Conservation (phyloP, 2,329 filamentous ascomycete genomes). For the Cytospora schulzeri region DNA sequence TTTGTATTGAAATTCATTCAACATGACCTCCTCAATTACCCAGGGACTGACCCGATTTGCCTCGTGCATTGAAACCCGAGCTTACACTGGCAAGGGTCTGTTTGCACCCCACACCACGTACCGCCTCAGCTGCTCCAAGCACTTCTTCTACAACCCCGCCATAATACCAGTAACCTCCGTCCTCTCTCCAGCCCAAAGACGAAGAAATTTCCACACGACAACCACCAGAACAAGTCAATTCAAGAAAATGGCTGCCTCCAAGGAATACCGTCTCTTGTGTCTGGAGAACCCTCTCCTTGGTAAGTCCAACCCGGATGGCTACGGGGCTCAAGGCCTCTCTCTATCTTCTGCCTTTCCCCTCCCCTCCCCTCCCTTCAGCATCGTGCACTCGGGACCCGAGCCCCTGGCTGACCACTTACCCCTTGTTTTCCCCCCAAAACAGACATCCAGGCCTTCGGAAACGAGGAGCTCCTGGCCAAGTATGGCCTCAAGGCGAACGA, state of each 20-base stretch:
- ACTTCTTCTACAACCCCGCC: conserved; percentile 34
- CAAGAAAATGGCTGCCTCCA: conserved; percentile 67
- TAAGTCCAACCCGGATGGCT: conserved; percentile 45
- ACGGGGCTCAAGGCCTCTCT: conserved; percentile 26
- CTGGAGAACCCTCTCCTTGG: conserved; percentile 97
- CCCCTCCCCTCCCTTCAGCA: background rate
- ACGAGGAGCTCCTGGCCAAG: conserved; percentile 84
- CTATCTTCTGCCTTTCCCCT: background rate
- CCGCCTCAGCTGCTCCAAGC: conserved; percentile 19
- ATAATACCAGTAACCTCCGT: conserved; percentile 28
- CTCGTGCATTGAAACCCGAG: conserved; percentile 19
- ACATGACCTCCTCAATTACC: conserved; percentile 18
- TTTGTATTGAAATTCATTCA: too few species aligned
- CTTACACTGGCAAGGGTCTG: conserved; percentile 21
- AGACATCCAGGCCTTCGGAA: conserved; percentile 90
- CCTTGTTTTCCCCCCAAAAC: conserved; percentile 10
- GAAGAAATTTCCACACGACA: conserved; percentile 28
- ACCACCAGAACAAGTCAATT: conserved; percentile 29
- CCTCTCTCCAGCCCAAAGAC: conserved; percentile 33
- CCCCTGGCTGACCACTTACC: conserved; percentile 6
- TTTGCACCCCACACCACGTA: conserved; percentile 25
- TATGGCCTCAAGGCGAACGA: conserved; percentile 95
- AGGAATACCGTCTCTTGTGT: conserved; percentile 87
- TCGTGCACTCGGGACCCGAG: conserved; percentile 11
- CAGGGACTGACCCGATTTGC: conserved; percentile 24